A percentile compares a stretch with the other conserved stretches of the same genome.
phyloP scores from a whole-genome alignment of 2,329 filamentous ascomycete genomes.

The Coniochaeta sp. region DNA sequence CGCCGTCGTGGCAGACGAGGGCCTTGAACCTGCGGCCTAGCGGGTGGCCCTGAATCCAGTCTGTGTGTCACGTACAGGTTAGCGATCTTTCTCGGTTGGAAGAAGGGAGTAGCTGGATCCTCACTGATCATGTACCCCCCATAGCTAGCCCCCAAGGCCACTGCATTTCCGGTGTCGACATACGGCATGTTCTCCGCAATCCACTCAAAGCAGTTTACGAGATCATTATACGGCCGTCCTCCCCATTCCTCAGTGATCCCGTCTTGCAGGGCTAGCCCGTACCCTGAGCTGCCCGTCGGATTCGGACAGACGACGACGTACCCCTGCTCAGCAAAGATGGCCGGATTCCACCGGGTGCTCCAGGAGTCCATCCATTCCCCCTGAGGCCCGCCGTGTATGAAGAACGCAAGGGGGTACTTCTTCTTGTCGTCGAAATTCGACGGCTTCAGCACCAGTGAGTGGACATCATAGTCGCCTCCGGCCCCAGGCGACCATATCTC shows the following conservation, averaged over 20 bases:
- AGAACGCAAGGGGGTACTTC: constrained; percentile 70
- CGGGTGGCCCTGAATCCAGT: constrained; percentile 86
- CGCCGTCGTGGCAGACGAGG: constrained; percentile 80
- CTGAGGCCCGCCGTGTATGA: constrained; percentile 81
- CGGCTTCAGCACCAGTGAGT: constrained; percentile 61
- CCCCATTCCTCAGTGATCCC: constrained; percentile 79
- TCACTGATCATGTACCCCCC: constrained; percentile 69
- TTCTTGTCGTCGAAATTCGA: constrained; percentile 60
- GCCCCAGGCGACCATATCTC: constrained; percentile 65
- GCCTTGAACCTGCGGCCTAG: constrained; percentile 82
- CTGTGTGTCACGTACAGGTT: constrained; percentile 16
- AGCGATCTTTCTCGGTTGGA: not conserved
- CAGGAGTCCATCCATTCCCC: constrained; percentile 68
- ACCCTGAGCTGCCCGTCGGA: constrained; percentile 76
- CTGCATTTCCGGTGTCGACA: constrained; percentile 61
- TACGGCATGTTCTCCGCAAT: constrained; percentile 58
- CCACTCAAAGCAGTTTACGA: constrained; percentile 71
- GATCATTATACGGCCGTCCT: constrained; percentile 73
- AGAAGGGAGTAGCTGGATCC: constrained; percentile 14
- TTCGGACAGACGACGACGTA: constrained; percentile 79
- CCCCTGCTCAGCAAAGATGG: constrained; percentile 79
- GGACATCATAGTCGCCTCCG: constrained; percentile 51
- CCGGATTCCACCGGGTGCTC: constrained; percentile 81
- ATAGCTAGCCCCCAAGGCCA: constrained; percentile 68
- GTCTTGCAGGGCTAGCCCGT: constrained; percentile 70